Evolutionary conservation across 2,329 filamentous ascomycete species (phyloP).

Genomic region (Cytospora leucostoma): DNA sequence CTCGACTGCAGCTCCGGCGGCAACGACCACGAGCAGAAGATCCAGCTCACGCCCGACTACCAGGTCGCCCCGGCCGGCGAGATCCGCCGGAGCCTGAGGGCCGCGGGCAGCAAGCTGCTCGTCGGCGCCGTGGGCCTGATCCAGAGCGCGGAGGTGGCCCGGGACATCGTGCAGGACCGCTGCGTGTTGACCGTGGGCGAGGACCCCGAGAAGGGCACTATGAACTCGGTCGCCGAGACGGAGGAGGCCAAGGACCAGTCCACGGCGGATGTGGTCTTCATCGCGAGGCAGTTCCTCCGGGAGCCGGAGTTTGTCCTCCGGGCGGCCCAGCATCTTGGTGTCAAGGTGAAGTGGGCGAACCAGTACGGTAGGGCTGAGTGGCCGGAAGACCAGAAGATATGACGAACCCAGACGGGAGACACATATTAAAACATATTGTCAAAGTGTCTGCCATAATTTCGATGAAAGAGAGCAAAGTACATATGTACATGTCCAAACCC

Average conservation of each 20-base stretch:
- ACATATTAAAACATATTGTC: too few species aligned
- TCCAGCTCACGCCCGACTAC: conserved; percentile 64
- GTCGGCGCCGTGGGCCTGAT: conserved; percentile 78
- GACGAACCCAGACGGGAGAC: not conserved
- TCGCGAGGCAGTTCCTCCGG: conserved; percentile 76
- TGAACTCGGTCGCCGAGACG: conserved; percentile 32
- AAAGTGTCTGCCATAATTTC: too few species aligned
- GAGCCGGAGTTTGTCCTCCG: conserved; percentile 78
- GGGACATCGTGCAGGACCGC: conserved; percentile 54
- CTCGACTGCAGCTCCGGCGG: conserved; percentile 81
- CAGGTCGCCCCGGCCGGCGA: conserved; percentile 72
- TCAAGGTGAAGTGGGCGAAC: conserved; percentile 70
- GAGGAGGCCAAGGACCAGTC: conserved; percentile 44
- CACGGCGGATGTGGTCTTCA: conserved; percentile 69
- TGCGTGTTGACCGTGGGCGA: conserved; percentile 41
- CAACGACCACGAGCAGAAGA: conserved; percentile 62
- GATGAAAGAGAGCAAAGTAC: too few species aligned
- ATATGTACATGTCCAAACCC: too few species aligned
- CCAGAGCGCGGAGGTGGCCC: conserved; percentile 67
- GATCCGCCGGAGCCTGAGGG: conserved; percentile 66
- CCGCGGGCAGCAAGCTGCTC: conserved; percentile 53
- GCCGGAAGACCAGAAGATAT: conserved; percentile 26
- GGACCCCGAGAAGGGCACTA: conserved; percentile 35
- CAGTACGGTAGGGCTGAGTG: conserved; percentile 55
- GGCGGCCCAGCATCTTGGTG: conserved; percentile 70